A percentile compares a stretch with the other conserved stretches of the same genome.
phyloP scores from a whole-genome alignment of 1,284 basidiomycete genomes.

The Marasmius oreades region DNA sequence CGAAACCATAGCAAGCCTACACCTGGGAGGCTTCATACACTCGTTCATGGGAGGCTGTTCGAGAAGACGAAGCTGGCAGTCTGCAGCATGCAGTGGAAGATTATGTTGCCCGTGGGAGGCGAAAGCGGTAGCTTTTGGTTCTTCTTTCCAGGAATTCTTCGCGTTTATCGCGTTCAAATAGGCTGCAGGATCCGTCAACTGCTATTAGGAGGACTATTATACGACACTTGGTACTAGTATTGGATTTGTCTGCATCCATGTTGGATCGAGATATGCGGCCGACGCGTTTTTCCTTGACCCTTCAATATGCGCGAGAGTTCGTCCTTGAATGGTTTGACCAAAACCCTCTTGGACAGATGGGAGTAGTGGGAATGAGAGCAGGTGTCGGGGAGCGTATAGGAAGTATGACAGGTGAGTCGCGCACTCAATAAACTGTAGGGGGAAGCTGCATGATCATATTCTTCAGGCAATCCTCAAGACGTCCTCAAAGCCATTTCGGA shows the following conservation, averaged over 20 bases:
- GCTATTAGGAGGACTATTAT: slow-evolving; percentile 96
- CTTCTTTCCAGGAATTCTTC: background rate
- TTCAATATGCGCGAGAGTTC: slow-evolving; percentile 90
- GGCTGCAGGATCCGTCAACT: slow-evolving; percentile 74
- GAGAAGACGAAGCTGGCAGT: slow-evolving; percentile 93
- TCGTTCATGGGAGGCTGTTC: slow-evolving; percentile 94
- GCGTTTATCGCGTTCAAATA: slow-evolving; percentile 22
- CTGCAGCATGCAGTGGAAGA: slow-evolving; percentile 88
- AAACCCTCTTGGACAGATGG: slow-evolving; percentile 97
- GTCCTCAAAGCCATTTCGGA: slow-evolving; percentile 85
- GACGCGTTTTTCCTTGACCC: slow-evolving; percentile 84
- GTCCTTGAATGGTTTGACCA: slow-evolving; percentile 98
- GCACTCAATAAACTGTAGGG: background rate
- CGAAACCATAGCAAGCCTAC: slow-evolving; percentile 60
- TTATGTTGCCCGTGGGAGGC: slow-evolving; percentile 79
- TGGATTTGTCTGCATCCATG: slow-evolving; percentile 93
- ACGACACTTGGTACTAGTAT: slow-evolving; percentile 86
- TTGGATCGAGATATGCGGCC: slow-evolving; percentile 94
- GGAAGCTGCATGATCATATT: background rate
- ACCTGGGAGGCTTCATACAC: slow-evolving; percentile 97
- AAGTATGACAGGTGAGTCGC: slow-evolving; percentile 78
- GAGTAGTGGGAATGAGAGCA: slow-evolving; percentile 87
- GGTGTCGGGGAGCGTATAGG: slow-evolving; percentile 85
- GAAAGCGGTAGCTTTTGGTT: slow-evolving; percentile 63
- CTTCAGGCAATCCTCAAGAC: slow-evolving; percentile 89